Evolutionary conservation across 164 flowering plant genomes (phyloP).

Genomic region (Buxus sempervirens): DNA sequence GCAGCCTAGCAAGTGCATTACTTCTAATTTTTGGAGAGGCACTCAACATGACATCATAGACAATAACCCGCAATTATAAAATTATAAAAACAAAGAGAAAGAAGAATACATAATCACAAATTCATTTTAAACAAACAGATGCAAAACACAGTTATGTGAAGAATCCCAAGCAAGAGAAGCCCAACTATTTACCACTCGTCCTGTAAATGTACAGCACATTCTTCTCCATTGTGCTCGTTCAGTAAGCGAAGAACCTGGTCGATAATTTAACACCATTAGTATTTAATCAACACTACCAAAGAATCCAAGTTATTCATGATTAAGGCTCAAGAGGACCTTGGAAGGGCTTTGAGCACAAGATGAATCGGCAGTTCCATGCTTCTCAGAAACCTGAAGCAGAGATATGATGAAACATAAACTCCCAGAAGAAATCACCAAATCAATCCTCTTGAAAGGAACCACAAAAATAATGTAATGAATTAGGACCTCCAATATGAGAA

Average conservation of each 20-base stretch:
- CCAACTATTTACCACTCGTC: constrained; percentile 71
- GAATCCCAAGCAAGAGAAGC: constrained; percentile 4
- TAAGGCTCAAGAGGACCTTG: constrained; percentile 43
- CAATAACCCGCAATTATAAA: too few species aligned
- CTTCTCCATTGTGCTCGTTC: constrained; percentile 80
- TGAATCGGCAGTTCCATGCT: constrained; percentile 36
- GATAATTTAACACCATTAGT: constrained; percentile 1
- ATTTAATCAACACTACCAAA: constrained; percentile 3
- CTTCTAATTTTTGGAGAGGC: too few species aligned
- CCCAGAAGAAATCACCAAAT: background rate
- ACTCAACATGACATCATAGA: too few species aligned
- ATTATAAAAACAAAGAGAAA: too few species aligned
- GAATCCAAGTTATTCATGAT: background rate
- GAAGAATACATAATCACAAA: background rate
- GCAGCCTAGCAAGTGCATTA: background rate
- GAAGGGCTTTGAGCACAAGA: constrained; percentile 30
- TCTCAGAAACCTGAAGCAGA: constrained; percentile 70
- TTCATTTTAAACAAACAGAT: constrained; percentile 1
- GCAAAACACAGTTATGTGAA: background rate
- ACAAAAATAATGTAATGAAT: background rate
- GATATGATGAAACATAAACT: constrained; percentile 9
- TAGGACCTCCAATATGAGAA: constrained; percentile 85
- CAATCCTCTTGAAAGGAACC: background rate
- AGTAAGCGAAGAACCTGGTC: constrained; percentile 77
- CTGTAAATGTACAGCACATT: constrained; percentile 55